Evolutionary conservation across 768 basidiomycete species (phyloP).

Genomic region (Podaxis rugospora): DNA sequence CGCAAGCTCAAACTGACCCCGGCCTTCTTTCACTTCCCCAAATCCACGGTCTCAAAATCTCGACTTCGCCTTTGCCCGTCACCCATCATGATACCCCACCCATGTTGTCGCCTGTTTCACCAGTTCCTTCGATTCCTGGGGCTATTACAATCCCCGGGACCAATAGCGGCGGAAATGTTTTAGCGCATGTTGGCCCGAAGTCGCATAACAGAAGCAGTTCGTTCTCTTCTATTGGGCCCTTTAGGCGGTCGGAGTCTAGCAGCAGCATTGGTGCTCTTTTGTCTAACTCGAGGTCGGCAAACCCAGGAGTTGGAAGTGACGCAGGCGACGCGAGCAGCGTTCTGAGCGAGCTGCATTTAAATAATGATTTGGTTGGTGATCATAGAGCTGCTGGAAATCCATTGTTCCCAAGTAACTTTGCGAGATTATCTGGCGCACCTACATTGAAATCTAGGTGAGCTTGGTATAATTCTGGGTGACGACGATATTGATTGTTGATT

Average conservation of each 20-base stretch:
- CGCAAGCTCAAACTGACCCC: constrained; percentile 15
- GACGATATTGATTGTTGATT: not conserved
- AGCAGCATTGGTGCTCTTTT: constrained; percentile 19
- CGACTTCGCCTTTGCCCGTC: constrained; percentile 35
- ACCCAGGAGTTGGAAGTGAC: constrained; percentile 17
- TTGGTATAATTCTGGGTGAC: not conserved
- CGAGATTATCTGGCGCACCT: constrained; percentile 59
- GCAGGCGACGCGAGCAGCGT: constrained; percentile 13
- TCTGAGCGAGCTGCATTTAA: constrained; percentile 7
- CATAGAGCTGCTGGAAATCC: constrained; percentile 73
- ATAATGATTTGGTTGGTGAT: constrained; percentile 44
- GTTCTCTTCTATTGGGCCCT: constrained; percentile 27
- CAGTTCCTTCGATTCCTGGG: constrained; percentile 20
- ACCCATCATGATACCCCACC: constrained; percentile 17
- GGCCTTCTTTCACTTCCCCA: constrained; percentile 31
- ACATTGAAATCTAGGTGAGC: constrained; percentile 51
- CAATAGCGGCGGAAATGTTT: not conserved
- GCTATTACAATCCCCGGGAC: constrained; percentile 9
- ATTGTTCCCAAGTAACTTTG: constrained; percentile 79
- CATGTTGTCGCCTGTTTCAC: constrained; percentile 24
- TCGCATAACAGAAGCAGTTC: constrained; percentile 8
- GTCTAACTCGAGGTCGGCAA: constrained; percentile 11
- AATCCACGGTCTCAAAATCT: constrained; percentile 57
- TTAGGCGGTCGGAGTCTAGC: constrained; percentile 31
- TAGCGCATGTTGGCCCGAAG: not conserved